Base-by-base conservation (phyloP, 2,329 filamentous ascomycete species). In the Scedosporium aurantiacum region DNA sequence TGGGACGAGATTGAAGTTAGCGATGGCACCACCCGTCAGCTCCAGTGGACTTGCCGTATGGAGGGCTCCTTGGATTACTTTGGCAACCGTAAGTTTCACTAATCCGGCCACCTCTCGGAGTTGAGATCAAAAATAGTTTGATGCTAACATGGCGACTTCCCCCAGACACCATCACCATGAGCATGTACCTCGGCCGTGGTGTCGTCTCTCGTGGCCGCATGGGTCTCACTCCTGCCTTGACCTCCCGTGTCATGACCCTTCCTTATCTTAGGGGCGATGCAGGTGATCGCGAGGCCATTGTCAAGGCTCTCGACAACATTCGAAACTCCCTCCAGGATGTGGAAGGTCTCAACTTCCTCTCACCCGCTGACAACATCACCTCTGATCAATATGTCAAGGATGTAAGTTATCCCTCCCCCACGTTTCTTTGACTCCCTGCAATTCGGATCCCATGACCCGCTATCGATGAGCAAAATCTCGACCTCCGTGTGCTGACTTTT, bases 21-120 rank as follows among this genome's bases (percentile, higher is more conserved):
- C 2, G 85, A 89, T 65, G 83, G 83, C 27, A 80, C 85, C 61
- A 78, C 80, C 7, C 79, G 85, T 56, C 82, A 86, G 66, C 74
- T 88, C 18, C 85, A 88, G 68, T 88, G 82, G 77, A 88, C 85
- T 8, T 79, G 84, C 52, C 79, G 85, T 65, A 83, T 87, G 27
- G 84, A 87, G 64, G 80, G 78, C 28, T 79, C 79, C 45, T 75
- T 78, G 55, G 78, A 75, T 60, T 65, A 66, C 21, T 56, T 64
- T 1, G 68, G 70, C 47, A 68, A 66, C 45, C 66, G 72, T 73
- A 68, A 64, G 72, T 70, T 5, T 12, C 3, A 2, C 7, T 21
- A 32, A 4, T 5, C 2, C 18, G 7, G 1, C 21, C 8, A 7
- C 7, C 10, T n/a, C 37, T 7, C 16, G 5, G 25, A 52, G 4